Evolutionary conservation across 768 basidiomycete species (phyloP).

Genomic region (Mycena albidolilacea): DNA sequence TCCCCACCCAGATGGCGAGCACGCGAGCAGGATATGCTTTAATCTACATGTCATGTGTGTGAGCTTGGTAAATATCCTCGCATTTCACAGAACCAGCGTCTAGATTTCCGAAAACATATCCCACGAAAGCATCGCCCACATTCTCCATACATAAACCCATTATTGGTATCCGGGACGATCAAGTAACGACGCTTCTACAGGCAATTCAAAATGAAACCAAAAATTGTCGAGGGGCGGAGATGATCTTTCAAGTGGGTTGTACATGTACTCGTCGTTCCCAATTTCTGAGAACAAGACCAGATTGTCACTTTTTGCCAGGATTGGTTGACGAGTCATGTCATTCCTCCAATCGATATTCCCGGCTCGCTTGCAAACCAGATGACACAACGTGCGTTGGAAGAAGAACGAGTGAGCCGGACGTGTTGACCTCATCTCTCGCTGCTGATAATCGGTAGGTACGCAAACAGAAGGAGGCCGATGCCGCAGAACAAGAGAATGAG

Average conservation of each 20-base stretch:
- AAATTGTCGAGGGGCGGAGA: slow-evolving; percentile 76
- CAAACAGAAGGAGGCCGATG: slow-evolving; percentile 68
- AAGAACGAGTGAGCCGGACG: slow-evolving; percentile 67
- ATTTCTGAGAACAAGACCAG: slow-evolving; percentile 50
- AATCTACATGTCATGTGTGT: slow-evolving; percentile 81
- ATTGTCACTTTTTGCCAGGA: slow-evolving; percentile 79
- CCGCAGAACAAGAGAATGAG: slow-evolving; percentile 66
- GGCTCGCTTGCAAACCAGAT: slow-evolving; percentile 87
- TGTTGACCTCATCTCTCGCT: slow-evolving; percentile 12
- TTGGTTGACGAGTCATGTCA: slow-evolving; percentile 74
- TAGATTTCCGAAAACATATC: slow-evolving; percentile 89
- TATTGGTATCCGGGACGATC: slow-evolving; percentile 69
- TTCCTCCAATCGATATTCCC: slow-evolving; percentile 68
- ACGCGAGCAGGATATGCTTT: slow-evolving; percentile 72
- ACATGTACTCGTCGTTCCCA: not conserved
- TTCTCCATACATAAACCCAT: slow-evolving; percentile 80
- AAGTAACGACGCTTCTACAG: slow-evolving; percentile 70
- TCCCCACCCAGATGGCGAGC: slow-evolving; percentile 71
- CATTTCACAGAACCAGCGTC: slow-evolving; percentile 14
- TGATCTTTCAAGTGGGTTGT: slow-evolving; percentile 80
- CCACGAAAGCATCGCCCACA: slow-evolving; percentile 75
- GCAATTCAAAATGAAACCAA: slow-evolving; percentile 78
- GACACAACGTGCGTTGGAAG: slow-evolving; percentile 79
- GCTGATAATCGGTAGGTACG: slow-evolving; percentile 42
- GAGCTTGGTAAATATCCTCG: not conserved